A percentile compares a stretch with the other conserved stretches of the same genome.
These are phyloP conservation scores for Alnus rubra DNA, from an alignment of 306 rosid species.

Conservation along the genomic window DNA sequence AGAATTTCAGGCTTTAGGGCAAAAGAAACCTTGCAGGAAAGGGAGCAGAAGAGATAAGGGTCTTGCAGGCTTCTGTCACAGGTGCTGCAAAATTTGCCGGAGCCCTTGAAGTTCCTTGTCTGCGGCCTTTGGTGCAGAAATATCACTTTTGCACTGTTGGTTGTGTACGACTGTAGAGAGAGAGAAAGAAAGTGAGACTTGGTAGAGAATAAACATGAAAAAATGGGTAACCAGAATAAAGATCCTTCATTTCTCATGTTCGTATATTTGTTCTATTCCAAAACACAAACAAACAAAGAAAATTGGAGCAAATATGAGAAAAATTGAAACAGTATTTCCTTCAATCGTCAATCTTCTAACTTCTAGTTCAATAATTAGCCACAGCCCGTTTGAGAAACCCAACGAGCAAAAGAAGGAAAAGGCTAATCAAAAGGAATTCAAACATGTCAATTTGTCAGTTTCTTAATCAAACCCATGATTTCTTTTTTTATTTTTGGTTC, in stretches of 20 bases:
- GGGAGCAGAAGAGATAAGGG: slow-evolving; percentile 79
- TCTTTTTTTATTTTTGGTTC: background rate
- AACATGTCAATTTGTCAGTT: background rate
- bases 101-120: slow-evolving; percentile 64
- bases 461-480: background rate
- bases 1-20: background rate
- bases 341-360: background rate
- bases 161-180: slow-evolving; percentile 65
- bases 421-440: background rate
- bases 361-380: background rate
- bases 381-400: background rate
- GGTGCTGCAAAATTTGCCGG: slow-evolving; percentile 79
- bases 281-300: background rate
- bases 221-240: background rate
- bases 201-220: background rate
- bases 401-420: background rate
- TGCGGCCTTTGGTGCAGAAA: slow-evolving; percentile 79
- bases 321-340: background rate
- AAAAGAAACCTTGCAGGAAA: slow-evolving; percentile 78
- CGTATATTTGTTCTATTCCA: background rate
- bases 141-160: slow-evolving; percentile 90
- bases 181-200: background rate
- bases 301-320: background rate
- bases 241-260: background rate
- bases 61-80: slow-evolving; percentile 87